Base-by-base conservation (phyloP, 768 basidiomycete species). In the Termitomyces eurrhizus region DNA sequence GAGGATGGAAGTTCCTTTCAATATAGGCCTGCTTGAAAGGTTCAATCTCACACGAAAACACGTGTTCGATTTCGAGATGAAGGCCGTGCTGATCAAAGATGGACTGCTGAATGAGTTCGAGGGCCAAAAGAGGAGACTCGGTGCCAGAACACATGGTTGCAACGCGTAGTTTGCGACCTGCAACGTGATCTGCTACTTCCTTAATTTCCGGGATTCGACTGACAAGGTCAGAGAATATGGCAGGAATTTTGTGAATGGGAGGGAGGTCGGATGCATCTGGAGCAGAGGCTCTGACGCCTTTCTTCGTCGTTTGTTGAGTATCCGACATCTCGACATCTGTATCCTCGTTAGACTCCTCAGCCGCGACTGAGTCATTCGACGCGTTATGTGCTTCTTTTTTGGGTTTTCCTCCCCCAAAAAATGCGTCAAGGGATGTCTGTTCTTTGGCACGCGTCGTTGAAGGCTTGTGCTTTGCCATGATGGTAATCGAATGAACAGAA, bases 111-210 rank as follows among this genome's bases (percentile, higher is more conserved):
- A 97, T 92, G 62, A 95, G 75, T 35, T 91, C 88, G 50, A 98
- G 79, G 14, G 95, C 95, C 39, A 97, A 86, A 26, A 98, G 82
- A 54, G 95, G 95, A 2, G 93, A 93, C 69, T 98, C 95, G 7
- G 95, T 98, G 29, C 95, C 95, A 45, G 94, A 96, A 74, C 90
- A 97, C 95, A 98, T 98, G 12, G 95, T 98, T 4, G 94, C 95
- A 61, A 98, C 85, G 72, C 94, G 90, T 71, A 98, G 78, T 67
- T 90, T 93, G 60, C 94, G 84, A 2, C 94, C 93, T 60, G 80
- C 73, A 52, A 92, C 74, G 49, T 79, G 87, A 65, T 87, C 78
- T 18, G 83, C 87, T 45, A 92, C 85, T 2, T 76, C 75, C 67
- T 85, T 83, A 63, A 93, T 84, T 57, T 85, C 76, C 13, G 89